Base-by-base conservation (phyloP, 1,284 basidiomycete genomes). In the Ustilago xerochloae region DNA sequence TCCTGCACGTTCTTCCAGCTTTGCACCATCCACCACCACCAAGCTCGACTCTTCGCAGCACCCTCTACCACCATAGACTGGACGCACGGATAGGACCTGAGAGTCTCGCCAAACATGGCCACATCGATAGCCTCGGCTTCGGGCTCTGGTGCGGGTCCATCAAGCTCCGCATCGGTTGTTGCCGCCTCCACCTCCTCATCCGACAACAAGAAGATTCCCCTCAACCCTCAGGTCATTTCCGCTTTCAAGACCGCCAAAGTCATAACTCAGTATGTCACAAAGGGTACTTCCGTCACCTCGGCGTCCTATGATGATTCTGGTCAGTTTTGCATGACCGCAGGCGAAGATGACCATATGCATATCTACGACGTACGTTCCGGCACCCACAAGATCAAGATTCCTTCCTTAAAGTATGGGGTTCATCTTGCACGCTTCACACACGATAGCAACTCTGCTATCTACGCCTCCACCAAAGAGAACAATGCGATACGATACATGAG, bases 371-470 rank as follows among this genome's bases (percentile, higher is more conserved):
- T 91, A 81, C 91, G 91, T 87, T 90, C 89, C 77, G 97, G 95
- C 86, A 94, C 92, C 82, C 89, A 90, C 63, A 78, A 89, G 35
- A 93, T 93, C 85, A 91, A 90, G 1, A 85, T 95, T 4, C 90
- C 92, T 77, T 97, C 94, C 0, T 93, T 95, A 85, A 99, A 99
- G 85, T 99, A 99, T 84, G 97, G 97, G 1, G 92, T 94, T 29
- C 92, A 95, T 83, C 89, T 97, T 16, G 93, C 94, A 16, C 90
- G 94, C 2, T 97, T 97, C 82, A 97, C 96, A 0, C 97, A 99
- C 86, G 92, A 92, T 79, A 90, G 89, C 63, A 90, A 90, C 0
- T 89, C 91, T 5, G 91, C 98, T 59, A 85, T 99, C 3, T 91
- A 98, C 81, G 93, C 96, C 1, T 95, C 93, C 1, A 98, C 95